These are phyloP conservation scores for Xylaria sp. DNA, from an alignment of 2,329 filamentous ascomycete species.

Conservation along the genomic window DNA sequence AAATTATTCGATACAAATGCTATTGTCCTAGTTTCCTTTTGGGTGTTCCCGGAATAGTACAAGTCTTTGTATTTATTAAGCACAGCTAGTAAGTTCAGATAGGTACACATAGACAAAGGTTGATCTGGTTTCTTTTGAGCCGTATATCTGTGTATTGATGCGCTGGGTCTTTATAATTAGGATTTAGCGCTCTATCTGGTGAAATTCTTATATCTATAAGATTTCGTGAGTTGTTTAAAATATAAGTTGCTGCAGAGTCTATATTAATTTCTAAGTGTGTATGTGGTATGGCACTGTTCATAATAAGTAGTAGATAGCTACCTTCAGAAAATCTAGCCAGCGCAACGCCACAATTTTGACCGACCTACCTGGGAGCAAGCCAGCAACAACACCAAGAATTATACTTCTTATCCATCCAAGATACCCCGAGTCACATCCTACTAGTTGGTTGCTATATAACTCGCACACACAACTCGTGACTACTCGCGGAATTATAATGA, in stretches of 20 bases:
- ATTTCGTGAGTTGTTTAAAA: too few species aligned
- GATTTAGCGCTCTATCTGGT: background rate
- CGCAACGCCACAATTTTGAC: background rate
- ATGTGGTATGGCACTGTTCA: background rate
- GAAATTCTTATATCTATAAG: background rate
- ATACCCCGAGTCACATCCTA: background rate
- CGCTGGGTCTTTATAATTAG: too few species aligned
- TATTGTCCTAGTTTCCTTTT: background rate
- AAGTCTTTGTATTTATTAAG: background rate
- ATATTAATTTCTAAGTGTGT: background rate
- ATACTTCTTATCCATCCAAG: background rate
- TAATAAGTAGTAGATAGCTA: background rate
- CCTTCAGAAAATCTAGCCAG: background rate
- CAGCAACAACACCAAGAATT: background rate
- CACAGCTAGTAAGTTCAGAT: background rate
- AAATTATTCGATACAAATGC: background rate
- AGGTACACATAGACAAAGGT: background rate
- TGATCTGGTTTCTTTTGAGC: too few species aligned
- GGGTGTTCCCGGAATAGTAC: background rate
- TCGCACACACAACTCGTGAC: background rate
- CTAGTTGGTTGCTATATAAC: background rate
- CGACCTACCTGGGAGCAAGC: background rate
- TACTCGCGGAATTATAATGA: background rate
- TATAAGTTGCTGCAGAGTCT: too few species aligned
- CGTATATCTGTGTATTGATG: too few species aligned